Percentiles rank a stretch among this genome's conserved stretches.
These are phyloP conservation scores for Prinsepia uniflora DNA, from an alignment of 306 rosid genomes.

Conservation along the genomic window DNA sequence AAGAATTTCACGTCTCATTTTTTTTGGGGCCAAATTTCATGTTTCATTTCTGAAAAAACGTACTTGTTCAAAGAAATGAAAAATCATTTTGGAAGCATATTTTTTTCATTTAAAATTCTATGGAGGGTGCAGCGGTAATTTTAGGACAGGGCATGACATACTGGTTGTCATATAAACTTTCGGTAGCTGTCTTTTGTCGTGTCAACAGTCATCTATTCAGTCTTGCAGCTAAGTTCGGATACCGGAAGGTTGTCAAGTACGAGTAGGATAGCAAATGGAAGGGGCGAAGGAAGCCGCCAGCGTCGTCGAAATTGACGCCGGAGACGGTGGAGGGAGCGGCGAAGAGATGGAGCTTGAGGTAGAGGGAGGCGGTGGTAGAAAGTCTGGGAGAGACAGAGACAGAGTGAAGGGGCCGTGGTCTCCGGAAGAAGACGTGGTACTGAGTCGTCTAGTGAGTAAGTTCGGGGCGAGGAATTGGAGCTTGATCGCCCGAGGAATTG, in stretches of 20 bases:
- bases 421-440: constrained; percentile 78
- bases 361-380: constrained; percentile 33
- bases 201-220: not conserved
- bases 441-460: constrained; percentile 75
- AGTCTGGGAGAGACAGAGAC: constrained; percentile 41
- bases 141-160: not conserved
- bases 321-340: constrained; percentile 35
- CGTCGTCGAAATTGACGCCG: constrained; percentile 22
- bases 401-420: constrained; percentile 95
- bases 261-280: constrained; percentile 5
- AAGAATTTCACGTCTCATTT: too few species aligned
- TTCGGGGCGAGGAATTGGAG: constrained; percentile 94
- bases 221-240: constrained; percentile 42
- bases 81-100: too few species aligned
- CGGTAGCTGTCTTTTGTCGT: not conserved
- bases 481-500: constrained; percentile 81
- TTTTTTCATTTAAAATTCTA: not conserved
- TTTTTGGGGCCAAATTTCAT: too few species aligned
- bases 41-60: too few species aligned
- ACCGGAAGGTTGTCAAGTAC: constrained; percentile 20
- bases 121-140: not conserved
- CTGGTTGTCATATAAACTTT: constrained; percentile 30
- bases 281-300: constrained; percentile 12
- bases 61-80: too few species aligned
- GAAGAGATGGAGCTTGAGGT: constrained; percentile 40